Percentiles rank a stretch among this genome's conserved stretches.
Evolutionary conservation across 2,329 filamentous ascomycete genomes (phyloP).

Genomic region (Fusarium sarcochroum): DNA sequence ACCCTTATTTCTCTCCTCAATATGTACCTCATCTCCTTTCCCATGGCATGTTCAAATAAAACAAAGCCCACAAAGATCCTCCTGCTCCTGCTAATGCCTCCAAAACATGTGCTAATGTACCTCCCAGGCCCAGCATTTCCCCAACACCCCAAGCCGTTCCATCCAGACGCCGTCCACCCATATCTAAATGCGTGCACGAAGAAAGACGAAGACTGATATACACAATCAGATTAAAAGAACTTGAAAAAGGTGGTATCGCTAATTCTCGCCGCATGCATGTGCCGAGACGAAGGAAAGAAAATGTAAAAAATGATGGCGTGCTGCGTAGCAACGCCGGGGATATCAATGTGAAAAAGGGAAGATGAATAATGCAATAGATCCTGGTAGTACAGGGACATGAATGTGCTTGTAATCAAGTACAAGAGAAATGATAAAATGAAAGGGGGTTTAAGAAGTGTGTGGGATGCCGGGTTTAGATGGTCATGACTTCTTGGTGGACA

Average conservation of each 20-base stretch:
- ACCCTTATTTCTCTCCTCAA: not conserved
- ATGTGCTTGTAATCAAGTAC: conserved; percentile 21
- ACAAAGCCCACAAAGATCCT: not conserved
- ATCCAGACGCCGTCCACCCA: conserved; percentile 41
- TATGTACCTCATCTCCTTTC: conserved; percentile 19
- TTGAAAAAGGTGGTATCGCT: conserved; percentile 42
- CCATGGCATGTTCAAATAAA: not conserved
- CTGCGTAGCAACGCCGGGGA: conserved; percentile 37
- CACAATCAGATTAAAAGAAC: conserved; percentile 25
- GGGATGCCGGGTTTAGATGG: conserved; percentile 43
- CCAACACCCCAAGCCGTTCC: conserved; percentile 13
- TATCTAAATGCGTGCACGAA: conserved; percentile 45
- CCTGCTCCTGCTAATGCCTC: not conserved
- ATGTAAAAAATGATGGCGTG: conserved; percentile 27
- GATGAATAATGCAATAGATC: conserved; percentile 22
- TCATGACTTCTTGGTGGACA: conserved; percentile 69
- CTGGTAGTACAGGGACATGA: conserved; percentile 6
- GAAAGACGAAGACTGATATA: conserved; percentile 34
- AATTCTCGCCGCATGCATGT: conserved; percentile 16
- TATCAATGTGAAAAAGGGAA: conserved; percentile 42
- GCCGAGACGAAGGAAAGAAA: conserved; percentile 21
- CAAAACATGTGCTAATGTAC: conserved; percentile 23
- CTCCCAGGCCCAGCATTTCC: conserved; percentile 14
- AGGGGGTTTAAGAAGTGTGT: not conserved
- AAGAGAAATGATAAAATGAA: conserved; percentile 12